Evolutionary conservation across 768 basidiomycete genomes (phyloP).

Genomic region (Cystofilobasidium capitatum): DNA sequence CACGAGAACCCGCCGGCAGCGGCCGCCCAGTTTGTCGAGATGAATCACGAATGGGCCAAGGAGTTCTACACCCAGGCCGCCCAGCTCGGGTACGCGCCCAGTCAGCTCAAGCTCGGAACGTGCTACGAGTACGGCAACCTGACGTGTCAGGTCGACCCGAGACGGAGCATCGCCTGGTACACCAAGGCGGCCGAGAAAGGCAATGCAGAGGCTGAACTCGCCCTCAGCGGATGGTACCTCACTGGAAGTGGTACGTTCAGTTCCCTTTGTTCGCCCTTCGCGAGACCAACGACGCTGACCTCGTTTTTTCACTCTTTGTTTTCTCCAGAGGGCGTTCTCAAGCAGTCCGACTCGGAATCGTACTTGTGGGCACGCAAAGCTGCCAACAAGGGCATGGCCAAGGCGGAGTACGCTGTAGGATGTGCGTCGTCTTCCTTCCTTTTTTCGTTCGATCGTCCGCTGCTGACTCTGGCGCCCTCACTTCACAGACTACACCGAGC

Average conservation of each 20-base stretch:
- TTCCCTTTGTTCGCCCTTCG: not conserved
- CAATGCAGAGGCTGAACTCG: conserved; percentile 85
- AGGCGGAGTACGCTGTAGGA: conserved; percentile 97
- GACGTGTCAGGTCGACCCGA: conserved; percentile 83
- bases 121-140: conserved; percentile 88
- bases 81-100: conserved; percentile 83
- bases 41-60: conserved; percentile 47
- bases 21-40: conserved; percentile 27
- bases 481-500: conserved; percentile 77
- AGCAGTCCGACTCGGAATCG: conserved; percentile 97
- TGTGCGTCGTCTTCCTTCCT: conserved; percentile 28
- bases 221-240: conserved; percentile 95
- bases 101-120: conserved; percentile 89
- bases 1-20: conserved; percentile 49
- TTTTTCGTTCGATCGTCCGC: not conserved
- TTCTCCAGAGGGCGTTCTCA: conserved; percentile 67
- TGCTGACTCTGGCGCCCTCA: not conserved
- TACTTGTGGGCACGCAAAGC: conserved; percentile 95
- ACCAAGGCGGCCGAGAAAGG: conserved; percentile 97
- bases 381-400: conserved; percentile 90
- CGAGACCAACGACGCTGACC: not conserved
- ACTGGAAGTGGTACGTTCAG: conserved; percentile 46
- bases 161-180: conserved; percentile 94
- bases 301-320: not conserved
- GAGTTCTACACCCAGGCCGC: conserved; percentile 81